These are phyloP conservation scores for Fusarium nygamai DNA, from an alignment of 2,329 filamentous ascomycete species.

Conservation along the genomic window DNA sequence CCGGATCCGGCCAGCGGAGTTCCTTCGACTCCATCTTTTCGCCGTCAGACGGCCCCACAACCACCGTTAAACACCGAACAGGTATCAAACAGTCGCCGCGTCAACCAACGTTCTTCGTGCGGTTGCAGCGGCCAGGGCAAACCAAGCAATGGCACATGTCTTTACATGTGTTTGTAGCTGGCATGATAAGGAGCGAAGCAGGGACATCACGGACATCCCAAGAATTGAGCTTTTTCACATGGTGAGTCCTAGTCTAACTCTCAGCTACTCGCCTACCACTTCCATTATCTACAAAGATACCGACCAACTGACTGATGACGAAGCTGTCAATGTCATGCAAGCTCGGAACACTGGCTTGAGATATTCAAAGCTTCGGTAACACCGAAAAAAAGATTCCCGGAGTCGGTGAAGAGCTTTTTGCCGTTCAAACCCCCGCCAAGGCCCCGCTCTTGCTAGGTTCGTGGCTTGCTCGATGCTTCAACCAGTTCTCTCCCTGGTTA, in stretches of 20 bases:
- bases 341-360: not conserved
- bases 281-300: not conserved
- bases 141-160: not conserved
- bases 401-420: slow-evolving; percentile 22
- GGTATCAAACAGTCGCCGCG: not conserved
- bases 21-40: slow-evolving; percentile 21
- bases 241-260: not conserved
- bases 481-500: slow-evolving; percentile 8
- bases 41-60: slow-evolving; percentile 26
- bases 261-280: not conserved
- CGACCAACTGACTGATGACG: not conserved
- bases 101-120: slow-evolving; percentile 6
- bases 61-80: slow-evolving; percentile 4
- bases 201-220: not conserved
- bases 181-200: not conserved
- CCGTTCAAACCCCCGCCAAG: not conserved
- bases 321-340: slow-evolving; percentile 5
- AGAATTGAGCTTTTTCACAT: not conserved
- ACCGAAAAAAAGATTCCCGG: slow-evolving; percentile 13
- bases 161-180: not conserved
- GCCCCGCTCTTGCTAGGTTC: slow-evolving; percentile 18
- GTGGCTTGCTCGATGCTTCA: slow-evolving; percentile 8
- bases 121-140: slow-evolving; percentile 4
- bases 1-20: slow-evolving; percentile 29
- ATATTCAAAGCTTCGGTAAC: slow-evolving; percentile 6